phyloP scores from a whole-genome alignment of 768 basidiomycete genomes.

The Mycena metata region DNA sequence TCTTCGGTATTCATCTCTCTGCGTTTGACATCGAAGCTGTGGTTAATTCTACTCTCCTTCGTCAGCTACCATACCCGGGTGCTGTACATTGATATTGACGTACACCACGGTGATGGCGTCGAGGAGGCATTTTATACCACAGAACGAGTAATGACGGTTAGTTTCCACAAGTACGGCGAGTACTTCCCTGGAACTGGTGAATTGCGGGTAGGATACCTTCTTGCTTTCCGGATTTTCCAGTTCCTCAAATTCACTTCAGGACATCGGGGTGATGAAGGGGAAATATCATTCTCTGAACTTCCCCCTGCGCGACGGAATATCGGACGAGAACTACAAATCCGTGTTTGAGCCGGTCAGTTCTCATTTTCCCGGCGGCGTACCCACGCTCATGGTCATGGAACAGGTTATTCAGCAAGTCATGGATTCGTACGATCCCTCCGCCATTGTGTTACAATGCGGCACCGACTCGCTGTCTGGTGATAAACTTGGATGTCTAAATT shows the following conservation, averaged over 20 bases:
- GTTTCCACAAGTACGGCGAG: conserved; percentile 99
- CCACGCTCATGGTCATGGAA: conserved; percentile 4
- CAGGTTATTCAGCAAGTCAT: conserved; percentile 95
- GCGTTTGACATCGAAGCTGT: not conserved
- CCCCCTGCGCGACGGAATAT: conserved; percentile 94
- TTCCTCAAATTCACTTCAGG: conserved; percentile 59
- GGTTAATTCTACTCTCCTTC: not conserved
- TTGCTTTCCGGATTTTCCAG: conserved; percentile 12
- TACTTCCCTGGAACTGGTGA: conserved; percentile 99
- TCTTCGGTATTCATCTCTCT: conserved; percentile 67
- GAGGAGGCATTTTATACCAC: conserved; percentile 99
- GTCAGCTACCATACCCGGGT: conserved; percentile 92
- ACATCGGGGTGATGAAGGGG: conserved; percentile 93
- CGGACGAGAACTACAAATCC: conserved; percentile 93
- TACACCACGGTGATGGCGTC: conserved; percentile 98
- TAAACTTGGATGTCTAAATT: conserved; percentile 94
- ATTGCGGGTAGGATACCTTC: conserved; percentile 71
- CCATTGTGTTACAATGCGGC: conserved; percentile 97
- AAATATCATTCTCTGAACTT: conserved; percentile 96
- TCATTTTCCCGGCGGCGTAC: not conserved
- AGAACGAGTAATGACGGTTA: conserved; percentile 98
- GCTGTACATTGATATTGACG: conserved; percentile 98
- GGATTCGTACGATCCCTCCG: conserved; percentile 94
- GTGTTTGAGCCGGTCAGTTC: conserved; percentile 92
- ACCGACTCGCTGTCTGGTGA: conserved; percentile 98